phyloP scores from a whole-genome alignment of 2,329 filamentous ascomycete genomes.

The Chaetomium globosum region DNA sequence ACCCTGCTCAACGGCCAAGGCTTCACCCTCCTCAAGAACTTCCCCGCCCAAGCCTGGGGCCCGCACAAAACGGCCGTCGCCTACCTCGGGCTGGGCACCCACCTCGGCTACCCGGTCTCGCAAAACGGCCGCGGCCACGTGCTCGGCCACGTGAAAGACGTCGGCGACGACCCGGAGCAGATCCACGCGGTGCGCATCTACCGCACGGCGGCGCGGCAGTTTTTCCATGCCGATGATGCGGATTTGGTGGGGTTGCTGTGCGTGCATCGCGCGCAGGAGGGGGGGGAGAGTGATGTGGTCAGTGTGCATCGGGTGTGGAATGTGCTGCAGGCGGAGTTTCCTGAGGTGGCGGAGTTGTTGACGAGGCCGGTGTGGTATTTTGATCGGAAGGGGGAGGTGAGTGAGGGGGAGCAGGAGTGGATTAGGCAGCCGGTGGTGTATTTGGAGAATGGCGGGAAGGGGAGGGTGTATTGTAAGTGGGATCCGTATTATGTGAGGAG shows the following conservation, averaged over 20 bases:
- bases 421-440: constrained; percentile 75
- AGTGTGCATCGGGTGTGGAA: constrained; percentile 83
- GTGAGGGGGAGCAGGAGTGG: constrained; percentile 72
- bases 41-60: constrained; percentile 76
- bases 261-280: constrained; percentile 74
- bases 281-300: constrained; percentile 81
- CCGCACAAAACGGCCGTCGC: constrained; percentile 78
- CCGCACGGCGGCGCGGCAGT: constrained; percentile 81
- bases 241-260: constrained; percentile 85
- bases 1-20: constrained; percentile 75
- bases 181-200: constrained; percentile 90
- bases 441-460: constrained; percentile 67
- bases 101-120: constrained; percentile 84
- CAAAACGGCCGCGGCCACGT: constrained; percentile 86
- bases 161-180: constrained; percentile 77
- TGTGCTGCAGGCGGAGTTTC: constrained; percentile 70
- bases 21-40: constrained; percentile 85
- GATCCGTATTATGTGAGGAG: constrained; percentile 87
- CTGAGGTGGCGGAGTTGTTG: constrained; percentile 75
- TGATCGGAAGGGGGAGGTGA: constrained; percentile 84
- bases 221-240: constrained; percentile 81
- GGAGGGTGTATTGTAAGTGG: constrained; percentile 79
- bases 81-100: constrained; percentile 87
- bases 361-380: constrained; percentile 87
- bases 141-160: constrained; percentile 85